phyloP scores from a whole-genome alignment of 352 stramenopile genomes.

The Pythium phragmiticola region DNA sequence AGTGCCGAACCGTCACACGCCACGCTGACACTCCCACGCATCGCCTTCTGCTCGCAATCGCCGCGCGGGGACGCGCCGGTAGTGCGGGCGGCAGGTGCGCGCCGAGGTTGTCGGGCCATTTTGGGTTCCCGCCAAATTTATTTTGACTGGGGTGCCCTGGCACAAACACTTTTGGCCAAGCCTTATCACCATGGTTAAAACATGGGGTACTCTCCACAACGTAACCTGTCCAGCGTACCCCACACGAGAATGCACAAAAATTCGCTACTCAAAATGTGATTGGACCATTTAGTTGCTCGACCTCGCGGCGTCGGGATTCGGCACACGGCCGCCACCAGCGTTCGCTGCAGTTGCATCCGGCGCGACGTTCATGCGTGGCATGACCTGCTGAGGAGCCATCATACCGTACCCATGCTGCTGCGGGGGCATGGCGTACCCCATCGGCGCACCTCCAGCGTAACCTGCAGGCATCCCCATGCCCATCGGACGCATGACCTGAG shows the following conservation, averaged over 20 bases:
- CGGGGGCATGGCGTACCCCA: slow-evolving; percentile 34
- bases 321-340: neutral
- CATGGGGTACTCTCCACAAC: neutral
- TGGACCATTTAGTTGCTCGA: slow-evolving; percentile 5
- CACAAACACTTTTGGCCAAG: neutral
- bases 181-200: slow-evolving; percentile 3
- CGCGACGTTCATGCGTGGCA: slow-evolving; percentile 25
- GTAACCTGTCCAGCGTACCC: neutral
- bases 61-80: neutral
- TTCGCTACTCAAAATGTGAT: neutral
- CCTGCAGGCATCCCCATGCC: slow-evolving; percentile 22
- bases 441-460: slow-evolving; percentile 39
- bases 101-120: slow-evolving; percentile 8
- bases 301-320: slow-evolving; percentile 7
- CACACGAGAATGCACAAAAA: neutral
- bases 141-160: slow-evolving; percentile 2
- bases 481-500: slow-evolving; percentile 22
- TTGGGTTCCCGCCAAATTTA: slow-evolving; percentile 34
- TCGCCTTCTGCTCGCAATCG: neutral
- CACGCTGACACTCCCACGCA: neutral
- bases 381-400: slow-evolving; percentile 41
- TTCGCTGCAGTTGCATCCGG: slow-evolving; percentile 8
- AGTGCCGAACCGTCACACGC: slow-evolving; percentile 18
- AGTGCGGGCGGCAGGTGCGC: neutral
- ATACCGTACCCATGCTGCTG: slow-evolving; percentile 28